phyloP scores from a whole-genome alignment of 768 basidiomycete species.

The Sarcomyxa edulis region DNA sequence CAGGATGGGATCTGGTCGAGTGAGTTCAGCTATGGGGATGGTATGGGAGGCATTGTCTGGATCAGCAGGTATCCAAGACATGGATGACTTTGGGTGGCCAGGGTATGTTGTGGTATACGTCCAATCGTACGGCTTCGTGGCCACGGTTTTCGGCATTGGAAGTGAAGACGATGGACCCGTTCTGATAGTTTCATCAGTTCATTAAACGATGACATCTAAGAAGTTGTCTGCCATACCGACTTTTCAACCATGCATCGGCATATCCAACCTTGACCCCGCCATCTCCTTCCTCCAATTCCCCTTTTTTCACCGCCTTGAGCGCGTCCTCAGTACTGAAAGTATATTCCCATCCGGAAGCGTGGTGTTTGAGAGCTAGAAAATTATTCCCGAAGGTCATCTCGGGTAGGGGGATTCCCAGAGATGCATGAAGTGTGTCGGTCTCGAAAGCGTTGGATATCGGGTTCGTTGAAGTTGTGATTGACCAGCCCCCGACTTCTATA shows the following conservation, averaged over 20 bases:
- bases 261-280: conserved; percentile 94
- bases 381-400: conserved; percentile 98
- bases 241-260: conserved; percentile 91
- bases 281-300: conserved; percentile 71
- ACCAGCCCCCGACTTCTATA: conserved; percentile 66
- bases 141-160: conserved; percentile 65
- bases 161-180: conserved; percentile 59
- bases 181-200: conserved; percentile 27
- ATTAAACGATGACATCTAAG: conserved; percentile 4
- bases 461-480: conserved; percentile 62
- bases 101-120: conserved; percentile 90
- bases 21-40: conserved; percentile 84
- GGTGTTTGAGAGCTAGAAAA: conserved; percentile 61
- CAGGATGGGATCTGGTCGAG: conserved; percentile 90
- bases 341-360: conserved; percentile 56
- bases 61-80: conserved; percentile 51
- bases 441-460: conserved; percentile 78
- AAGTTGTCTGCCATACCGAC: conserved; percentile 63
- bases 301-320: conserved; percentile 67
- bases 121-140: conserved; percentile 94
- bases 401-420: conserved; percentile 75
- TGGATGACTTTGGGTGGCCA: conserved; percentile 41
- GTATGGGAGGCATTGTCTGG: conserved; percentile 48
- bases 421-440: conserved; percentile 61
- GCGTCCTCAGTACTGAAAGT: conserved; percentile 66